These are phyloP conservation scores for Kodamaea suecica DNA, from an alignment of 1,139 yeast species.

Conservation along the genomic window DNA sequence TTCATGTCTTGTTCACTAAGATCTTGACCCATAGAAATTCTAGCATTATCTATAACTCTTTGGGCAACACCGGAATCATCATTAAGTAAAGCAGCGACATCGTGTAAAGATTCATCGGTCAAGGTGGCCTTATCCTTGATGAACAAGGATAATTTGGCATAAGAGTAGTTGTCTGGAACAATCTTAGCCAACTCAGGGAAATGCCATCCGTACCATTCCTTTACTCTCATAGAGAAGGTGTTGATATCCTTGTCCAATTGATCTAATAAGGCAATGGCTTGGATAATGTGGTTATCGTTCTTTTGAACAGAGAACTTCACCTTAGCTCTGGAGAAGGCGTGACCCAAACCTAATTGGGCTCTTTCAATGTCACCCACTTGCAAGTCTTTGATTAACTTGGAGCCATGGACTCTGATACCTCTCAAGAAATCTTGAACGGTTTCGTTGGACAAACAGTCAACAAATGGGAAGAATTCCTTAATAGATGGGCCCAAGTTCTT, in stretches of 20 bases:
- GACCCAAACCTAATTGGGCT: slow-evolving; percentile 98
- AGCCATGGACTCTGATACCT: slow-evolving; percentile 90
- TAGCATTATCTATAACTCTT: slow-evolving; percentile 78
- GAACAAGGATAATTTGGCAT: slow-evolving; percentile 77
- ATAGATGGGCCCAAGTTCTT: slow-evolving; percentile 95
- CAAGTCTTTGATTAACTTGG: slow-evolving; percentile 83
- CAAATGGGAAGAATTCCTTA: slow-evolving; percentile 82
- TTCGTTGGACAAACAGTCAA: slow-evolving; percentile 89
- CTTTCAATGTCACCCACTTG: slow-evolving; percentile 95
- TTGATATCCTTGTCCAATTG: slow-evolving; percentile 96
- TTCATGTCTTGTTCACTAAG: slow-evolving; percentile 90
- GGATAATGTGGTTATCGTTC: slow-evolving; percentile 97
- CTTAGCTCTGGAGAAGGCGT: slow-evolving; percentile 97
- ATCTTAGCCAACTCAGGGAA: slow-evolving; percentile 98
- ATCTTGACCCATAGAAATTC: slow-evolving; percentile 99
- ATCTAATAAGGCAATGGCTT: slow-evolving; percentile 95
- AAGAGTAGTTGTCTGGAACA: slow-evolving; percentile 87
- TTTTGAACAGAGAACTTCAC: slow-evolving; percentile 98
- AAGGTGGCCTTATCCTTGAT: slow-evolving; percentile 86
- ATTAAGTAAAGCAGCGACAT: slow-evolving; percentile 80
- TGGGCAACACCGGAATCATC: slow-evolving; percentile 95
- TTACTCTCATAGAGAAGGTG: slow-evolving; percentile 97
- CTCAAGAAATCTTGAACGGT: slow-evolving; percentile 92
- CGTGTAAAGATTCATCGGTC: slow-evolving; percentile 82
- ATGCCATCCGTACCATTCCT: slow-evolving; percentile 99